Evolutionary conservation across 2,329 filamentous ascomycete species (phyloP).

Genomic region (Fusarium annulatum): DNA sequence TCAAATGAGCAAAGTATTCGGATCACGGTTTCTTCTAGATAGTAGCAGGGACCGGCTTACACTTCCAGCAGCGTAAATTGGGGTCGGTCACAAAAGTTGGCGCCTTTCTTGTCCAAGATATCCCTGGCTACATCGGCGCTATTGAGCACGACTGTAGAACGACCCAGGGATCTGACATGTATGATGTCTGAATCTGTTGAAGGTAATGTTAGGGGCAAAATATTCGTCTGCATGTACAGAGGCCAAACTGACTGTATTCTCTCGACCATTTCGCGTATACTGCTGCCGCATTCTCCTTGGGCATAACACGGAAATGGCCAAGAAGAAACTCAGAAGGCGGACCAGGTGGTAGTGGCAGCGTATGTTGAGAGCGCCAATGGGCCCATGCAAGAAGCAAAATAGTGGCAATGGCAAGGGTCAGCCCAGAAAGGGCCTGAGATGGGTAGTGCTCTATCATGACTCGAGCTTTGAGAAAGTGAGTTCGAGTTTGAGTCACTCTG

Average conservation of each 20-base stretch:
- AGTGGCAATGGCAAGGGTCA: conserved; percentile 17
- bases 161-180: conserved; percentile 46
- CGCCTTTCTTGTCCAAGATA: conserved; percentile 57
- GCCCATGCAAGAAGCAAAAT: conserved; percentile 5
- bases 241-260: conserved; percentile 40
- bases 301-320: conserved; percentile 45
- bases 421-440: conserved; percentile 8
- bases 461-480: neutral
- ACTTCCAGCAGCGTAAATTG: conserved; percentile 55
- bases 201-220: neutral
- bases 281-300: conserved; percentile 43
- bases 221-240: neutral
- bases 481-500: neutral
- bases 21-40: neutral
- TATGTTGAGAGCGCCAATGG: conserved; percentile 10
- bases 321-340: conserved; percentile 46
- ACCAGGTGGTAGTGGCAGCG: conserved; percentile 42
- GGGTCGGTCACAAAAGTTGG: conserved; percentile 58
- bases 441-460: conserved; percentile 21
- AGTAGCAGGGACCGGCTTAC: conserved; percentile 29
- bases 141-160: conserved; percentile 47
- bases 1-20: conserved; percentile 1
- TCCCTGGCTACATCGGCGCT: conserved; percentile 51
- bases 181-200: conserved; percentile 48
- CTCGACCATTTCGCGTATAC: conserved; percentile 44